Percentiles rank a stretch among this genome's conserved stretches.
phyloP scores from a whole-genome alignment of 257 asterid species.

The Fraxinus cuspidata region DNA sequence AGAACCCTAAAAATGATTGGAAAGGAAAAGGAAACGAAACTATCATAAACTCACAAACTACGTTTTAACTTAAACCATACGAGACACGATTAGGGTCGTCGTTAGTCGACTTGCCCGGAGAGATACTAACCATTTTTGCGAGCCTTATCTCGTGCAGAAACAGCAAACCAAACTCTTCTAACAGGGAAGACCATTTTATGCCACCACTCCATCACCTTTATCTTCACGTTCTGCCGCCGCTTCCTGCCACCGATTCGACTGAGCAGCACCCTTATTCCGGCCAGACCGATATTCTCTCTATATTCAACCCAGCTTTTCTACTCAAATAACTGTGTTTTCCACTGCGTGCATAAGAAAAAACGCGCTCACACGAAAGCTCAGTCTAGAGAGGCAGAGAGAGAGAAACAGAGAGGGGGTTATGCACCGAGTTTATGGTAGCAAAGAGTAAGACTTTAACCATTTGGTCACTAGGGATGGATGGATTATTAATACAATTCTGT shows the following conservation, averaged over 20 bases:
- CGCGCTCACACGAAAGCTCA: not conserved
- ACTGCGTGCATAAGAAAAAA: constrained; percentile 27
- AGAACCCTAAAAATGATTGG: too few species aligned
- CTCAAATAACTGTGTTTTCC: not conserved
- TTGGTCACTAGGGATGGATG: constrained; percentile 25
- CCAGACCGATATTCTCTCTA: constrained; percentile 46
- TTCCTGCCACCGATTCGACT: constrained; percentile 58
- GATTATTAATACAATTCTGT: constrained; percentile 24
- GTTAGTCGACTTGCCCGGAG: not conserved
- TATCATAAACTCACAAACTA: too few species aligned
- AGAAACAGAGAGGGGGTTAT: not conserved
- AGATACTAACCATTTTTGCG: constrained; percentile 56
- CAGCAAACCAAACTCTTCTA: constrained; percentile 64
- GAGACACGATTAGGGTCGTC: too few species aligned
- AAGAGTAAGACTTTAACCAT: not conserved
- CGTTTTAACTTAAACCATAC: too few species aligned
- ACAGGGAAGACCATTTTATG: constrained; percentile 78
- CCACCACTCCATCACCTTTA: constrained; percentile 63
- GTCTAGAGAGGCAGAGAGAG: constrained; percentile 2
- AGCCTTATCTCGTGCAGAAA: constrained; percentile 64
- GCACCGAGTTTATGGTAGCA: constrained; percentile 28
- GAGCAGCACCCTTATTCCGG: constrained; percentile 59
- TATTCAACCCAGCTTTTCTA: not conserved
- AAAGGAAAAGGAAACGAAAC: too few species aligned
- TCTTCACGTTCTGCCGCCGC: constrained; percentile 46